Percentiles rank a stretch among this genome's conserved stretches.
phyloP scores from a whole-genome alignment of 495 filamentous ascomycete genomes.

The Astrothelium subdiscretum region DNA sequence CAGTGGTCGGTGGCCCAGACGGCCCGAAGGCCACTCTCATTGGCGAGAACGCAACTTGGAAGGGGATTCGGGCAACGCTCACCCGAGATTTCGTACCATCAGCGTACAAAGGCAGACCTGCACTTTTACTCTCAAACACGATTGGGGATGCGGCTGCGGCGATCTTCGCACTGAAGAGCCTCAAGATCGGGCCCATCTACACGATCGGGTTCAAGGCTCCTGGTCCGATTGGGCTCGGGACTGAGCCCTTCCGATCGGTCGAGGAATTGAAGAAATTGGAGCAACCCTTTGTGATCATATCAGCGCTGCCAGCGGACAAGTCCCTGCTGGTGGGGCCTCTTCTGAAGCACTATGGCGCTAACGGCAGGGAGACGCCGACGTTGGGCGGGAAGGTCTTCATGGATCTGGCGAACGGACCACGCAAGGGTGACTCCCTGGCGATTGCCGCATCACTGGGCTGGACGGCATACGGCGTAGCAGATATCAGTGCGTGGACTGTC shows the following conservation, averaged over 20 bases:
- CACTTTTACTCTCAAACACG: conserved; percentile 56
- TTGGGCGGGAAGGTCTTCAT: conserved; percentile 65
- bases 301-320: conserved; percentile 65
- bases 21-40: conserved; percentile 36
- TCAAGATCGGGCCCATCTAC: conserved; percentile 69
- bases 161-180: conserved; percentile 62
- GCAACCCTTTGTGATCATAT: conserved; percentile 70
- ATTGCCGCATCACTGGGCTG: conserved; percentile 61
- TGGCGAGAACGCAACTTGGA: conserved; percentile 74
- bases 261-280: conserved; percentile 64
- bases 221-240: conserved; percentile 46
- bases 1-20: conserved; percentile 49
- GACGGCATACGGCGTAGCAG: conserved; percentile 65
- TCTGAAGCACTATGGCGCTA: conserved; percentile 48
- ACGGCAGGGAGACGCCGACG: conserved; percentile 31
- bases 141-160: conserved; percentile 61
- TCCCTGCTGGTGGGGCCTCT: conserved; percentile 68
- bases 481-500: conserved; percentile 70
- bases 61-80: conserved; percentile 67
- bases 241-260: conserved; percentile 70
- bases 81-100: conserved; percentile 72
- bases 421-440: conserved; percentile 51
- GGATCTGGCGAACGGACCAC: conserved; percentile 57
- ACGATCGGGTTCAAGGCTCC: conserved; percentile 70
- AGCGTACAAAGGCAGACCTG: conserved; percentile 61